Percentiles rank a stretch among this genome's conserved stretches.
phyloP scores from a whole-genome alignment of 1,284 basidiomycete genomes.

The Rhodotorula sp. region DNA sequence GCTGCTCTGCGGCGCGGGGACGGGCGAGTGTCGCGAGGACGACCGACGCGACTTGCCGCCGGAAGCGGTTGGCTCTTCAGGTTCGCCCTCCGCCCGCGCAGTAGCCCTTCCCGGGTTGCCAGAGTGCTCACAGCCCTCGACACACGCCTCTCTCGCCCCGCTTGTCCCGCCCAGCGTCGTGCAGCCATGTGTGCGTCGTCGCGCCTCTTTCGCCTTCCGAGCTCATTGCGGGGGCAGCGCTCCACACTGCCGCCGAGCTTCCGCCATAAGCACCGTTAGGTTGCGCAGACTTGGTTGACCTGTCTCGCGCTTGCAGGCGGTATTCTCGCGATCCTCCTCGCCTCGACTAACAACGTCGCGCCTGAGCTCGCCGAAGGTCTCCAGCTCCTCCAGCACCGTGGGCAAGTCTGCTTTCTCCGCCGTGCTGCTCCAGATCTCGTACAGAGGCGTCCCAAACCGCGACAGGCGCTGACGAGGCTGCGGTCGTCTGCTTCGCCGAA shows the following conservation, averaged over 20 bases:
- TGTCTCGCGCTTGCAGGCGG: conserved; percentile 33
- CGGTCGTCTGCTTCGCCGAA: too few relatives aligned
- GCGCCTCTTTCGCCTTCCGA: neutral
- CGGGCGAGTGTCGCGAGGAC: neutral
- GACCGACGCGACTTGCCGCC: neutral
- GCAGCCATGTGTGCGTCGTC: conserved; percentile 8
- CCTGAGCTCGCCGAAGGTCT: conserved; percentile 68
- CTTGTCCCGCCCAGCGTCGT: neutral
- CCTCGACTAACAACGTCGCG: conserved; percentile 41
- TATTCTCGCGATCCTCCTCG: conserved; percentile 44
- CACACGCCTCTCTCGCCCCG: neutral
- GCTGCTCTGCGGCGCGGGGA: neutral
- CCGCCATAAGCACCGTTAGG: neutral
- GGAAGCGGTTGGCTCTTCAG: neutral
- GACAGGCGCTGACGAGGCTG: neutral
- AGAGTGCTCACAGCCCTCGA: neutral
- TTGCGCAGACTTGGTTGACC: neutral
- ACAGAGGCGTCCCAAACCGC: too few relatives aligned
- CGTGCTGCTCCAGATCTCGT: neutral
- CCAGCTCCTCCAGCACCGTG: conserved; percentile 83
- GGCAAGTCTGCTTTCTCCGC: conserved; percentile 14
- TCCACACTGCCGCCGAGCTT: too few relatives aligned
- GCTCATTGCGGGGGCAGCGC: too few relatives aligned
- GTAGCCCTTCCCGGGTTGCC: too few relatives aligned
- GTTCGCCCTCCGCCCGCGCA: neutral